phyloP scores from a whole-genome alignment of 148 eudicot genomes.

The Vaccinium corymbosum region DNA sequence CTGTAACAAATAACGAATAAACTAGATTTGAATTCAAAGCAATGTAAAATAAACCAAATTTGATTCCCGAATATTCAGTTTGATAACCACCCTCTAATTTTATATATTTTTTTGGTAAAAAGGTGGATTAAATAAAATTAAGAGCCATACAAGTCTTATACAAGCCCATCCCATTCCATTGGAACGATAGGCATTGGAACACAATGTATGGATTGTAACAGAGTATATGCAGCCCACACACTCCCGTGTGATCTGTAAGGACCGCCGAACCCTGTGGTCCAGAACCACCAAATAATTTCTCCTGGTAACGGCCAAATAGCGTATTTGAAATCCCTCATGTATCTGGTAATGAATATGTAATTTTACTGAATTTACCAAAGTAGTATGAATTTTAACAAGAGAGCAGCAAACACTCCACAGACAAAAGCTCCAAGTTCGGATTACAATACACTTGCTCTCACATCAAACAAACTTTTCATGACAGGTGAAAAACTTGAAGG shows the following conservation, averaged over 20 bases:
- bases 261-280: background rate
- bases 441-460: conserved; percentile 6
- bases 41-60: too few species aligned
- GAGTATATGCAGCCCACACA: background rate
- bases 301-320: background rate
- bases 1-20: too few species aligned
- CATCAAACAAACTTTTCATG: background rate
- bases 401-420: background rate
- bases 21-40: too few species aligned
- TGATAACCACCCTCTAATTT: too few species aligned
- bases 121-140: too few species aligned
- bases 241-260: background rate
- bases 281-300: background rate
- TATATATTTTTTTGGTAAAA: too few species aligned
- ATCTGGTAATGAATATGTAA: background rate
- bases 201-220: background rate
- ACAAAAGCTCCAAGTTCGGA: conserved; percentile 4
- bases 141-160: too few species aligned
- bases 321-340: background rate
- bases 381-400: background rate
- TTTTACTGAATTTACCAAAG: background rate
- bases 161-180: too few species aligned
- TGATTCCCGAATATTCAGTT: too few species aligned
- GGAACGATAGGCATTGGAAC: background rate
- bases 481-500: background rate